Conservation (phyloP, 2,329 filamentous ascomycete genomes). For the Corinectria fuckeliana region DNA sequence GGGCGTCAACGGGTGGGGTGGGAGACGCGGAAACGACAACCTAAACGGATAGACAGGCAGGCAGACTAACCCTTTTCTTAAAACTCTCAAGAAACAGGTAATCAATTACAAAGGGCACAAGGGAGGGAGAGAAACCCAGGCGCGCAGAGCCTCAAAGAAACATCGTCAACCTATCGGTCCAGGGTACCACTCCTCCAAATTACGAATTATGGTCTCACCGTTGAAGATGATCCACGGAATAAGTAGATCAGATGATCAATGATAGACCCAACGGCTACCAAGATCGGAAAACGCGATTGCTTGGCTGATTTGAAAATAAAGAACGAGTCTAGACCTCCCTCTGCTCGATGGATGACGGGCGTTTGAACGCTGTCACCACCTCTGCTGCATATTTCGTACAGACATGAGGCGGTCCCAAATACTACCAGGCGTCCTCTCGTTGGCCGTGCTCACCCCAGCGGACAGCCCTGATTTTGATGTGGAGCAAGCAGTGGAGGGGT, state of each 20-base stretch:
- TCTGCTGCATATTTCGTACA: constrained; percentile 14
- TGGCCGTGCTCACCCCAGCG: neutral
- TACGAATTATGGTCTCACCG: neutral
- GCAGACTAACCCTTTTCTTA: no score
- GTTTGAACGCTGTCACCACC: constrained; percentile 4
- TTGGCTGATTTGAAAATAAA: neutral
- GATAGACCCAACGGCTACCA: neutral
- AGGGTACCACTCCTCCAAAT: neutral
- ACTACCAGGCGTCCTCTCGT: constrained; percentile 1
- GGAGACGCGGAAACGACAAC: no score
- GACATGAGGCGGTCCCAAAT: constrained; percentile 1
- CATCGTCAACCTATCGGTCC: neutral
- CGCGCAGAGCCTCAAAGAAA: no score
- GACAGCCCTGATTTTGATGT: neutral
- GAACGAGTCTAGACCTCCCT: neutral
- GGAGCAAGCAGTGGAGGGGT: neutral
- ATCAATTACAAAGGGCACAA: neutral
- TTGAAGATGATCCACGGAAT: neutral
- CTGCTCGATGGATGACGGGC: neutral
- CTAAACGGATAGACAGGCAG: no score
- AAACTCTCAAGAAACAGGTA: no score
- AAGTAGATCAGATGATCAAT: neutral
- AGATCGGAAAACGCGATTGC: neutral
- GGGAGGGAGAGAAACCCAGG: no score
- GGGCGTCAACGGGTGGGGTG: no score